Base-by-base conservation (phyloP, 371 early-diverging fungal species). In the Entomophthora muscae region DNA sequence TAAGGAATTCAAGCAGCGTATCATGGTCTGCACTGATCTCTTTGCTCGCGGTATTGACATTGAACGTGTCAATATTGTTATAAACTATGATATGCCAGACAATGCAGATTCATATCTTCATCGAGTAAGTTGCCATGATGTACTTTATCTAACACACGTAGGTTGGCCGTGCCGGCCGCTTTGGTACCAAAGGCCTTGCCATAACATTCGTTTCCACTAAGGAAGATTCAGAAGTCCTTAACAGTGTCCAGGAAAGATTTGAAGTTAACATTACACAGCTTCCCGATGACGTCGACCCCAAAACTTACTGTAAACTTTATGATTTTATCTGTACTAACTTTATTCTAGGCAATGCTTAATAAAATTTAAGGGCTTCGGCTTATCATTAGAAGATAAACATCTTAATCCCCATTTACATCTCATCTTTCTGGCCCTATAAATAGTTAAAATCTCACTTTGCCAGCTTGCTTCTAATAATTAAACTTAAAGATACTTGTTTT, bases 1-100 rank as follows among this genome's bases (percentile, higher is more conserved):
- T 86, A 98, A 97, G 82, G 85, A 88, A 66, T 92, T 90, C 70
- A 79, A 83, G 66, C 85, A 83, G 74, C 88, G 96, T 69, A 91
- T 99, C 67, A 86, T 99, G 85, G 95, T 99, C 1, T 95, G 98
- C 29, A 99, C 99, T 22, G 95, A 95, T 69, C 85, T 99, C 64
- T 94, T 98, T 75, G 97, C 98, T 10, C 90, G 99, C 75, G 99
- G 99, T 74, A 94, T 99, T 63, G 99, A 99, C 77, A 89, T 98
- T 56, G 95, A 96, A 71, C 90, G 98, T 68, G 94, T 99, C 65
- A 98, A 98, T 73, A 88, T 98, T 72, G 99, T 99, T 64, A 85
- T 99, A 83, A 99, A 99, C 82, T 99, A 98, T 63, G 99, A 99
- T 72, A 93, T 99, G 80, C 94, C 98, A 21, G 93, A 89, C 64